Percentiles rank a stretch among this genome's conserved stretches.
Conservation (phyloP, 352 stramenopile species). For the Pythium myriotylum region DNA sequence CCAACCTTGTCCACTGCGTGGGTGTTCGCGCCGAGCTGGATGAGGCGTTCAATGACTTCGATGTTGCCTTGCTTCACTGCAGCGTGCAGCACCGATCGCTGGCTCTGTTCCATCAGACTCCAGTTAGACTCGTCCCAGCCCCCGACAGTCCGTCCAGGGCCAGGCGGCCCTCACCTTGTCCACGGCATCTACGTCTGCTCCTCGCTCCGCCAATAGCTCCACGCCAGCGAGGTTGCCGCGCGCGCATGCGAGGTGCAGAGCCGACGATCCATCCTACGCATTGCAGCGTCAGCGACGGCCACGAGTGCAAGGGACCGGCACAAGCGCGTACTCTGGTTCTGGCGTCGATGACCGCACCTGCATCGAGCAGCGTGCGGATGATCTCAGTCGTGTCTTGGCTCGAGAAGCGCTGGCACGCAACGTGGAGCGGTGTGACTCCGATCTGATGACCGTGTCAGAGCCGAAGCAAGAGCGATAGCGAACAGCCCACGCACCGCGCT, state of each 20-base stretch:
- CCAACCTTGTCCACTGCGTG: constrained; percentile 20
- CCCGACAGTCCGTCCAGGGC: too few relatives aligned
- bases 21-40: constrained; percentile 10
- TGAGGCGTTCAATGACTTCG: constrained; percentile 16
- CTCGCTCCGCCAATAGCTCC: constrained; percentile 7
- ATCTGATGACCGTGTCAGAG: constrained; percentile 5
- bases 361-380: constrained; percentile 14
- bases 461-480: background rate
- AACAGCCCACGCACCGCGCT: constrained; percentile 2
- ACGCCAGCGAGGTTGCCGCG: constrained; percentile 12
- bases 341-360: constrained; percentile 6
- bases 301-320: background rate
- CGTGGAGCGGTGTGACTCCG: constrained; percentile 8
- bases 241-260: constrained; percentile 14
- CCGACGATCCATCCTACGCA: constrained; percentile 15
- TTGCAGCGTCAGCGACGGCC: background rate
- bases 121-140: too few relatives aligned
- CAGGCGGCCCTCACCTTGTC: constrained; percentile 13
- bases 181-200: constrained; percentile 8
- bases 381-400: constrained; percentile 8
- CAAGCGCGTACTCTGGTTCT: background rate
- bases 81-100: constrained; percentile 12
- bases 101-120: constrained; percentile 7
- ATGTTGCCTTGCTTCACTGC: constrained; percentile 16
- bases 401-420: constrained; percentile 13